Base-by-base conservation (phyloP, 2,329 filamentous ascomycete genomes). In the Penicillium brasilianum region DNA sequence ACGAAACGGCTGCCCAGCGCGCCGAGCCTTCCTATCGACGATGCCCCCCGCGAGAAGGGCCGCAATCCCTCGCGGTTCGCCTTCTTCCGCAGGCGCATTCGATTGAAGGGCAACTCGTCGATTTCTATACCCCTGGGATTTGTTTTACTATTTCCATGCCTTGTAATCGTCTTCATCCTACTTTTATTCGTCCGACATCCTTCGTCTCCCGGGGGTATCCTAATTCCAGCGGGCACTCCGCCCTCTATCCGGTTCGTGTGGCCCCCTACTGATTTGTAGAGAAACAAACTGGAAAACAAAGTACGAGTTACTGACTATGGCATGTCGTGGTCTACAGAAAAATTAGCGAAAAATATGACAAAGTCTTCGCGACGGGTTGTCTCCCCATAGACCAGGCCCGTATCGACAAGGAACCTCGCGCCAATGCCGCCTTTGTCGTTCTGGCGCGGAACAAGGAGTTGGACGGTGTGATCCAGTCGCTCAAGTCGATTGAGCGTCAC, bases 401-500 rank as follows among this genome's bases (percentile, higher is more conserved):
- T 44, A 65, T 60, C n/a, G 58, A 54, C 28, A 70, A 69, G 51
- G 66, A 52, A 63, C 92, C 92, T 44, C 87, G 93, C 73, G 95
- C 92, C 69, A 99, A 98, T 74, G 95, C 92, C 62, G 94, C 92
- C 28, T 97, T 99, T 72, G 95, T 99, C 65, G 93, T 99, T 41
- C 85, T 99, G 61, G 95, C 95, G 57, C 85, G 95, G 71, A 98
- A 99, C 76, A 96, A 97, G 83, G 95, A 99, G 80, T 78, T 99
- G 66, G 93, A 97, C 0, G 95, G 95, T 62, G 95, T 99, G 41
- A 87, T 99, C 66, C 92, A 98, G 78, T 98, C 95, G 10, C 86
- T 99, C 77, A 97, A 97, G 82, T 98, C 94, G 46, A 93, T 99
- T 69, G 95, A 99, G 82, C 87, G 95, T 70, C 95, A 99, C 80